Percentiles rank a stretch among this genome's conserved stretches.
phyloP scores from a whole-genome alignment of 2,329 filamentous ascomycete species.

The Monosporascus sp. region DNA sequence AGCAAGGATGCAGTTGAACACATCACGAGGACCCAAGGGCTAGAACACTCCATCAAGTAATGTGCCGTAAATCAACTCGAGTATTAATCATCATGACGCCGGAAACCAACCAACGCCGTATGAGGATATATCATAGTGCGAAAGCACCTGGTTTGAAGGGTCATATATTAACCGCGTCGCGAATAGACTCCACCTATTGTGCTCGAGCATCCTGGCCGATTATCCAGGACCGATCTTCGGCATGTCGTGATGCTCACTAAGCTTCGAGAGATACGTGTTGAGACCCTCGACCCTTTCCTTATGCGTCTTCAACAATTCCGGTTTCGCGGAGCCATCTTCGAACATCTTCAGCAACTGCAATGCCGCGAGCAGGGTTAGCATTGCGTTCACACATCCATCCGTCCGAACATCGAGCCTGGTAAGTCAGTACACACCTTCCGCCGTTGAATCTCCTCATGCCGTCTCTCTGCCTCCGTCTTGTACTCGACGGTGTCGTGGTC shows the following conservation, averaged over 20 bases:
- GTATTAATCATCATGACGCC: neutral
- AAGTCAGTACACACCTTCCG: constrained; percentile 60
- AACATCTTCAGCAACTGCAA: constrained; percentile 72
- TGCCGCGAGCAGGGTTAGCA: constrained; percentile 7
- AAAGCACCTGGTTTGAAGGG: neutral
- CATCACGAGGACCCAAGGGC: too few relatives aligned
- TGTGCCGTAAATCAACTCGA: neutral
- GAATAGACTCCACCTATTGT: neutral
- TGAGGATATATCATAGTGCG: neutral
- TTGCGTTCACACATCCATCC: neutral
- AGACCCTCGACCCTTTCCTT: constrained; percentile 94
- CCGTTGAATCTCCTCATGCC: constrained; percentile 73
- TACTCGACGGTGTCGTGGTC: constrained; percentile 26
- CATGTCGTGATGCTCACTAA: constrained; percentile 99
- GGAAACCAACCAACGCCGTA: neutral
- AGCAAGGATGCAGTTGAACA: too few relatives aligned
- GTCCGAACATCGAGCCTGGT: neutral
- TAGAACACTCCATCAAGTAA: too few relatives aligned
- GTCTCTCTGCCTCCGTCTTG: constrained; percentile 81
- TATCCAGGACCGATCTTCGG: constrained; percentile 59
- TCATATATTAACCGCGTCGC: neutral
- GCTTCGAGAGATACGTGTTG: constrained; percentile 83
- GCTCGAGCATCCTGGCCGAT: constrained; percentile 3
- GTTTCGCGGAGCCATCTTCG: constrained; percentile 48
- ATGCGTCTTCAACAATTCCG: constrained; percentile 89